A percentile compares a stretch with the other conserved stretches of the same genome.
These are phyloP conservation scores for Rhododendron williamsianum DNA, from an alignment of 148 eudicot genomes.

Conservation along the genomic window DNA sequence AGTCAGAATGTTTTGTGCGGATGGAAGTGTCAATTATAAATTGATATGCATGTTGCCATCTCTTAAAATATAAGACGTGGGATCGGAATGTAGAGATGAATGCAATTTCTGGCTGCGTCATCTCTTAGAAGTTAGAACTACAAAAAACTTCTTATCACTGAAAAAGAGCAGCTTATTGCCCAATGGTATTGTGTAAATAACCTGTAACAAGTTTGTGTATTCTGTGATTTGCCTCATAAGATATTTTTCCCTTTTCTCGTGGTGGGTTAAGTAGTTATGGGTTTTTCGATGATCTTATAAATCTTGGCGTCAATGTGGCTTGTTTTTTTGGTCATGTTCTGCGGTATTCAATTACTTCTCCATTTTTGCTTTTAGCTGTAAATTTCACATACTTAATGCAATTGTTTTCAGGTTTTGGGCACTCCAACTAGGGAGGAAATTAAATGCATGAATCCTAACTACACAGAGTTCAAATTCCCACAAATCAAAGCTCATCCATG, in stretches of 20 bases:
- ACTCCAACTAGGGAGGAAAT: constrained; percentile 98
- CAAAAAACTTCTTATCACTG: not conserved
- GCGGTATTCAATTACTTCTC: not conserved
- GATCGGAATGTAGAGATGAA: not conserved
- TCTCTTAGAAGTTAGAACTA: not conserved
- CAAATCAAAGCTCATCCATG: constrained; percentile 98
- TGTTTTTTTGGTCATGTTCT: not conserved
- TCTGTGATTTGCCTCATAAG: not conserved
- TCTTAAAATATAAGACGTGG: not conserved
- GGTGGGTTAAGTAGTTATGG: not conserved
- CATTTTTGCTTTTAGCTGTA: not conserved
- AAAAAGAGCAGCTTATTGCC: not conserved
- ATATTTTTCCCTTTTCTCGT: too few relatives aligned
- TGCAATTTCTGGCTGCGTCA: not conserved
- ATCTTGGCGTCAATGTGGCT: not conserved
- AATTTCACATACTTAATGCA: not conserved
- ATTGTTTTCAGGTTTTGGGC: constrained; percentile 62
- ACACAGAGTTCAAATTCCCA: constrained; percentile 92
- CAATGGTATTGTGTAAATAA: not conserved
- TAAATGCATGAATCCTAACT: constrained; percentile 96
- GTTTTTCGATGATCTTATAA: not conserved
- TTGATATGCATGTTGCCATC: not conserved
- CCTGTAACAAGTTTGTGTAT: constrained; percentile 3
- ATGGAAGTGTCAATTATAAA: not conserved
- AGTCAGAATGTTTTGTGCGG: not conserved